Conservation (phyloP, 2,329 filamentous ascomycete genomes). For the Sporothrix inflata region DNA sequence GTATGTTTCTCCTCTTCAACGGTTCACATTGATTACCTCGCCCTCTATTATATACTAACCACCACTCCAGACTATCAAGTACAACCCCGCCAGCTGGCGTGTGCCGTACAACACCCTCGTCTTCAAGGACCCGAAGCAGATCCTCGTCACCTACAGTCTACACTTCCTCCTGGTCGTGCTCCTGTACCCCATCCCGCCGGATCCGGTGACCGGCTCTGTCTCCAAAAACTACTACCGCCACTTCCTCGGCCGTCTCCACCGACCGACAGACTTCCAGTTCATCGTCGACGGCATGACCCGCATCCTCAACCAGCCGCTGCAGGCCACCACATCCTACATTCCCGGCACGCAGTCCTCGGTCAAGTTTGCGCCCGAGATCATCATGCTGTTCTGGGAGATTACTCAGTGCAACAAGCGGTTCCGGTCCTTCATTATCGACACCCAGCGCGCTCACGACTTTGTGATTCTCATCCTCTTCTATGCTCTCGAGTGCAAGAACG, state of each 20-base stretch:
- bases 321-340: slow-evolving; percentile 85
- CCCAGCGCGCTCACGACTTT: slow-evolving; percentile 90
- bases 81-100: slow-evolving; percentile 91
- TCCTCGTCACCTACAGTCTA: slow-evolving; percentile 86
- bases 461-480: slow-evolving; percentile 90
- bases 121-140: slow-evolving; percentile 87
- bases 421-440: slow-evolving; percentile 94
- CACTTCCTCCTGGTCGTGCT: slow-evolving; percentile 86
- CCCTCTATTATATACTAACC: slow-evolving; percentile 25
- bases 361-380: slow-evolving; percentile 90
- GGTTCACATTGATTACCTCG: too few species aligned
- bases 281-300: slow-evolving; percentile 92
- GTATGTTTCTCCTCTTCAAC: slow-evolving; percentile 54
- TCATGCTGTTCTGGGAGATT: slow-evolving; percentile 97
- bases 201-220: slow-evolving; percentile 40
- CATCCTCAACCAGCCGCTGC: slow-evolving; percentile 88
- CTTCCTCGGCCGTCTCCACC: slow-evolving; percentile 85
- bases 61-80: slow-evolving; percentile 76
- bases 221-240: slow-evolving; percentile 93
- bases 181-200: slow-evolving; percentile 76
- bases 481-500: slow-evolving; percentile 83
- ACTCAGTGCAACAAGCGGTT: slow-evolving; percentile 98
- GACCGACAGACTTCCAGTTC: slow-evolving; percentile 97
- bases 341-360: slow-evolving; percentile 79
- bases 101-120: slow-evolving; percentile 93